Base-by-base conservation (phyloP, 2,329 filamentous ascomycete species). In the Talaromyces amestolkiae region DNA sequence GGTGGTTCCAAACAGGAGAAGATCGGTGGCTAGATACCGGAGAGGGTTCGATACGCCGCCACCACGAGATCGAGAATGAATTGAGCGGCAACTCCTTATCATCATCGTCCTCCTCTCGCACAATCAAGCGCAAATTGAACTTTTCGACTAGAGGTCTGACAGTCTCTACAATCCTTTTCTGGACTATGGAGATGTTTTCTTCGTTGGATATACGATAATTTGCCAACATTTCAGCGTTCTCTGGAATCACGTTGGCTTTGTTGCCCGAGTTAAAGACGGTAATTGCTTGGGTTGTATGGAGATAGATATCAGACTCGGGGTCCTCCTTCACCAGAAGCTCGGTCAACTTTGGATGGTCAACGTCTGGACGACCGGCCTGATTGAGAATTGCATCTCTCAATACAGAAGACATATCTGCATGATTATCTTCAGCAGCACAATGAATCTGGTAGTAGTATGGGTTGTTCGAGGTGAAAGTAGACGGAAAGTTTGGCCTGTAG, bases 161-260 rank as follows among this genome's bases (percentile, higher is more conserved):
- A 45, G 83, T 74, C 22, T 78, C 70, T 3, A 82, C 68, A 6
- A 85, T 76, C 45, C 83, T 83, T 37, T 77, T 71, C 66, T 79
- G 80, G 3, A 85, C 76, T 27, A 77, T 73, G 13, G 80, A 72
- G 2, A 82, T 80, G 1, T 79, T 80, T 68, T 85, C 80, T 66
- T 85, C 83, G n/a, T 84, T 78, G 19, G 84, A 84, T 43, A 87
- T 80, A 6, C 85, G 84, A 74, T 86, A 84, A 70, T 87, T 87
- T 41, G 86, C 79, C 0, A 81, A 77, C 0, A 83, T 79, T 3
- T 75, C 79, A 47, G 84, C 80, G 47, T 81, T 81, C 72, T 86
- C 85, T 0, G 85, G 85, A 47, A 87, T 78, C 3, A 84, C 85
- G 65, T 87, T 87, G 68, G 83, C 81, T 72, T 87, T 87, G 59